Evolutionary conservation across 495 filamentous ascomycete species (phyloP).

Genomic region (Hyaloscypha bicolor): DNA sequence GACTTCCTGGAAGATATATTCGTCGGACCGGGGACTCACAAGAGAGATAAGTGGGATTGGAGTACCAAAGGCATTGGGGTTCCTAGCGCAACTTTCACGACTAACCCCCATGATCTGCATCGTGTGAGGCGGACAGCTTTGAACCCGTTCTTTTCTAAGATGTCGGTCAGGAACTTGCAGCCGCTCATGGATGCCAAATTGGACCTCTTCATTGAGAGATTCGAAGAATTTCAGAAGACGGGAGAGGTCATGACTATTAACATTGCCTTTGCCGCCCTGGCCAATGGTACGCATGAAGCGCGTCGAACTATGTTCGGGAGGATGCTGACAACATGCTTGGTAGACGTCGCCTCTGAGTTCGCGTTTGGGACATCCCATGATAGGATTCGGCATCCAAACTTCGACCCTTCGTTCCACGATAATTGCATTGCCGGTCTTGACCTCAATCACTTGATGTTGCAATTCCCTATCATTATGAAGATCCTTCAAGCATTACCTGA

Average conservation of each 20-base stretch:
- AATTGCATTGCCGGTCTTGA: slow-evolving; percentile 13
- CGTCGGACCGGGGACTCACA: slow-evolving; percentile 7
- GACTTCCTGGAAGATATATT: slow-evolving; percentile 55
- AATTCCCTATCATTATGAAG: slow-evolving; percentile 12
- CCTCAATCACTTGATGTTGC: slow-evolving; percentile 12
- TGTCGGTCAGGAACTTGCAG: slow-evolving; percentile 41
- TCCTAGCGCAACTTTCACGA: slow-evolving; percentile 41
- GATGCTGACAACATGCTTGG: background rate
- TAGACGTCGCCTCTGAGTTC: slow-evolving; percentile 14
- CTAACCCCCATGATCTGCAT: slow-evolving; percentile 48
- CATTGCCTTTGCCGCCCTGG: slow-evolving; percentile 12
- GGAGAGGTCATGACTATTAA: slow-evolving; percentile 11
- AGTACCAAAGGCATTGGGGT: background rate
- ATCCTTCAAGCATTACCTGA: slow-evolving; percentile 10
- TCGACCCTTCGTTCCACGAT: slow-evolving; percentile 19
- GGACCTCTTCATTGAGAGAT: slow-evolving; percentile 8
- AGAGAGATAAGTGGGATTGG: slow-evolving; percentile 16
- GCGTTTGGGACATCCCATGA: slow-evolving; percentile 10
- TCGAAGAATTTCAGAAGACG: slow-evolving; percentile 13
- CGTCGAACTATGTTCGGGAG: background rate
- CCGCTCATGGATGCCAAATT: slow-evolving; percentile 47
- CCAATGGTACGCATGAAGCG: slow-evolving; percentile 11
- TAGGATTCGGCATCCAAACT: slow-evolving; percentile 17
- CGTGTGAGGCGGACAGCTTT: slow-evolving; percentile 41
- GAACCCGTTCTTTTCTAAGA: slow-evolving; percentile 53